Evolutionary conservation across 768 basidiomycete species (phyloP).

Genomic region (Podaxis mareebaensis): DNA sequence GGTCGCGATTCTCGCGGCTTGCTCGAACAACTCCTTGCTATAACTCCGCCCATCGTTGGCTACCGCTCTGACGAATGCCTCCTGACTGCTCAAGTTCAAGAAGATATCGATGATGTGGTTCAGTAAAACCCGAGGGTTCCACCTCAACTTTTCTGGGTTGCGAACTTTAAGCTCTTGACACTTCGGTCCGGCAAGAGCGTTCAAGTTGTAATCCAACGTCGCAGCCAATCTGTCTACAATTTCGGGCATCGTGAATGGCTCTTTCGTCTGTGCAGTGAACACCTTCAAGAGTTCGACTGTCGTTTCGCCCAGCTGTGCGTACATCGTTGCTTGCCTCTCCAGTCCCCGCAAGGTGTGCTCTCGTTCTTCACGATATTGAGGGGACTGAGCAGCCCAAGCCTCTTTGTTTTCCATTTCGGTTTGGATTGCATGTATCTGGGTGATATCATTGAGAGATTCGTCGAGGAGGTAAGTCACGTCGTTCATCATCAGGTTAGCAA

Average conservation of each 20-base stretch:
- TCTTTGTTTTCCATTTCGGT: constrained; percentile 76
- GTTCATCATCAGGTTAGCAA: constrained; percentile 98
- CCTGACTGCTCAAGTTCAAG: constrained; percentile 80
- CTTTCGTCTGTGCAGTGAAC: constrained; percentile 89
- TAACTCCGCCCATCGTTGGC: constrained; percentile 96
- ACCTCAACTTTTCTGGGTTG: constrained; percentile 86
- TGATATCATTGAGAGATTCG: constrained; percentile 87
- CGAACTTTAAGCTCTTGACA: constrained; percentile 85
- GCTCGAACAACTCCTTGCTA: constrained; percentile 77
- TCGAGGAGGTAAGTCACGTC: constrained; percentile 98
- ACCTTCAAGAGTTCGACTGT: constrained; percentile 90
- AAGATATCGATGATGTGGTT: constrained; percentile 90
- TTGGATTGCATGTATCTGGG: constrained; percentile 87
- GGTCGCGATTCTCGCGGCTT: constrained; percentile 67
- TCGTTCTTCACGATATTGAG: constrained; percentile 80
- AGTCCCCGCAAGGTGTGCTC: constrained; percentile 75
- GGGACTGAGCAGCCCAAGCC: constrained; percentile 66
- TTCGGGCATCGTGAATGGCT: constrained; percentile 94
- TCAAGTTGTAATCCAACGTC: constrained; percentile 94
- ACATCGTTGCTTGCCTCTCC: constrained; percentile 83
- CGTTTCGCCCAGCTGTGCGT: constrained; percentile 82
- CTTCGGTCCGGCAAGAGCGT: constrained; percentile 84
- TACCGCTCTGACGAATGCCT: constrained; percentile 80
- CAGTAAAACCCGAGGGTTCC: constrained; percentile 80
- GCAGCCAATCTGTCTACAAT: constrained; percentile 95